Conservation (phyloP, 805 yeast species). For the Maudiozyma turicensis region DNA sequence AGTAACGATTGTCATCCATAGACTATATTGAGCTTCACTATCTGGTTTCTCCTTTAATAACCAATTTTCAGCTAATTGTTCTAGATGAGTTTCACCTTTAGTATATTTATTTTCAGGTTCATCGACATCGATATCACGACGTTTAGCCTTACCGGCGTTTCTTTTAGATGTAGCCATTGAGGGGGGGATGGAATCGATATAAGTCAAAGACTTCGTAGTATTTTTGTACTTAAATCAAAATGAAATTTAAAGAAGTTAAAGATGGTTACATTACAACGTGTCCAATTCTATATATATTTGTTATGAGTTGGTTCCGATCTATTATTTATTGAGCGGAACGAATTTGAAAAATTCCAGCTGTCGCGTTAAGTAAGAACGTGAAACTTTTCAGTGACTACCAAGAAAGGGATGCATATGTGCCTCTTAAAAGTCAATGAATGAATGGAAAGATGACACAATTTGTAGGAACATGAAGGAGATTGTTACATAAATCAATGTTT, state of each 20-base stretch:
- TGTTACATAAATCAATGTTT: too few species aligned
- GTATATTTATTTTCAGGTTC: slow-evolving; percentile 21
- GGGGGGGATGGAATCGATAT: background rate
- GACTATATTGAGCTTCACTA: slow-evolving; percentile 27
- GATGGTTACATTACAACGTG: background rate
- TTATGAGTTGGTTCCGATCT: background rate
- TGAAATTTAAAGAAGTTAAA: too few species aligned
- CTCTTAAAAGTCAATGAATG: too few species aligned
- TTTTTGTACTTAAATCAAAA: too few species aligned
- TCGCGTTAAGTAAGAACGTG: background rate
- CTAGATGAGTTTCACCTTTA: slow-evolving; percentile 8
- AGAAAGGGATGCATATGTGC: too few species aligned
- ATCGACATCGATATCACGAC: slow-evolving; percentile 12
- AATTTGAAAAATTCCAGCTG: background rate
- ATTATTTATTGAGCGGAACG: background rate
- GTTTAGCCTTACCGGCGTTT: slow-evolving; percentile 2
- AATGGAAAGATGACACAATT: too few species aligned
- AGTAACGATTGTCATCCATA: slow-evolving; percentile 54
- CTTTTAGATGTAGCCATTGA: slow-evolving; percentile 6
- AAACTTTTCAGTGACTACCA: background rate
- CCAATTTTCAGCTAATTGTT: slow-evolving; percentile 21
- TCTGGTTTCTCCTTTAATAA: slow-evolving; percentile 11
- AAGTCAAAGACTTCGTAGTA: too few species aligned
- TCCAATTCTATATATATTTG: background rate
- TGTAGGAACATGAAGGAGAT: too few species aligned